Evolutionary conservation across 2,329 filamentous ascomycete species (phyloP).

Genomic region (Alternaria incomplexa): DNA sequence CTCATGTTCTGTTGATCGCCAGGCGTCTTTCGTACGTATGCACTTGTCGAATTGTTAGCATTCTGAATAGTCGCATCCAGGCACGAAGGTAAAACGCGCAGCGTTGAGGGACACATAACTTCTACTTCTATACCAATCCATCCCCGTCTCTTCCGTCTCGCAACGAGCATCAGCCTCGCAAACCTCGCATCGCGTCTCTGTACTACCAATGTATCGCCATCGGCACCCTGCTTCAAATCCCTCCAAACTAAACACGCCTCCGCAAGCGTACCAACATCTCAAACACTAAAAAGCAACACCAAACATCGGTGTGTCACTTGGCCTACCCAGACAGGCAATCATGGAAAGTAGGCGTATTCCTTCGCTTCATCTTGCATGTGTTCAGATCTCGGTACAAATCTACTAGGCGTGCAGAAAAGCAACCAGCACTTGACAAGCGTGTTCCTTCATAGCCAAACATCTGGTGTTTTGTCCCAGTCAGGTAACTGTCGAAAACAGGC

Average conservation of each 20-base stretch:
- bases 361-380: slow-evolving; percentile 11
- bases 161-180: neutral
- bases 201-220: neutral
- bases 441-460: neutral
- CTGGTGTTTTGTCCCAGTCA: neutral
- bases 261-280: neutral
- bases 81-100: neutral
- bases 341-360: slow-evolving; percentile 14
- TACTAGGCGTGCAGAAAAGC: slow-evolving; percentile 1
- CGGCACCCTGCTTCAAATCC: neutral
- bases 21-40: neutral
- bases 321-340: slow-evolving; percentile 3
- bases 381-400: neutral
- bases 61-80: neutral
- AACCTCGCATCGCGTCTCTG: neutral
- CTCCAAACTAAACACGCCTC: neutral
- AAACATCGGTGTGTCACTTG: neutral
- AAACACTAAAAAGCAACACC: neutral
- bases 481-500: slow-evolving; percentile 13
- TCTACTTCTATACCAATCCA: neutral
- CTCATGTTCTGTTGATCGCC: neutral
- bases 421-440: neutral
- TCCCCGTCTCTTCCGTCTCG: neutral
- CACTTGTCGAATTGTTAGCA: neutral
- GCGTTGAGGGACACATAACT: neutral